These are phyloP conservation scores for Citrus sp. DNA, from an alignment of 345 rosid species.

Conservation along the genomic window DNA sequence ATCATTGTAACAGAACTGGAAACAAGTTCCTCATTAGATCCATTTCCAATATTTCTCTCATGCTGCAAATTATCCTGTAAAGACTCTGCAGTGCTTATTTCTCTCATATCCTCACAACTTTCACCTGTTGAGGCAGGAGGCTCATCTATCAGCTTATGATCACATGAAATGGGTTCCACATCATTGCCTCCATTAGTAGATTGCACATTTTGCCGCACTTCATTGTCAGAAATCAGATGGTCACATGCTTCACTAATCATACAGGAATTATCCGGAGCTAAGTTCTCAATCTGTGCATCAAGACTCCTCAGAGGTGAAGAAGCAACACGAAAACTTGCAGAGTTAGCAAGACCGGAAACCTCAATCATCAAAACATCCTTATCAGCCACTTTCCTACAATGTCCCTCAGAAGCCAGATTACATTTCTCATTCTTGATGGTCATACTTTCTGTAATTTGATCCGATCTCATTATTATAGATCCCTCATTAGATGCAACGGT, in stretches of 20 bases:
- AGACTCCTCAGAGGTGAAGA: conserved; percentile 1
- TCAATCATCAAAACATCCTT: conserved; percentile 5
- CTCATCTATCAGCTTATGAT: conserved; percentile 6
- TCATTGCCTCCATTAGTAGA: conserved; percentile 12
- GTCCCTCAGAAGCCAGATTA: conserved; percentile 22
- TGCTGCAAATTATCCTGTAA: conserved; percentile 21
- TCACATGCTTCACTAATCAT: conserved; percentile 22
- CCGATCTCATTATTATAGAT: conserved; percentile 5
- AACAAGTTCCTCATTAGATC: neutral
- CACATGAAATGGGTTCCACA: conserved; percentile 2
- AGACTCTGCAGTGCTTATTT: conserved; percentile 22
- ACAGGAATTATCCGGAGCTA: conserved; percentile 17
- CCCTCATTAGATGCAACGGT: conserved; percentile 5
- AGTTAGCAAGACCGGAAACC: conserved; percentile 7
- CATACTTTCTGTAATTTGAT: conserved; percentile 5
- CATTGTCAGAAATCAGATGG: conserved; percentile 17
- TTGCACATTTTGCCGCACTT: conserved; percentile 27
- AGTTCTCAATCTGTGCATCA: conserved; percentile 13
- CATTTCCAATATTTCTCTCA: conserved; percentile 2
- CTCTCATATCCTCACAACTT: conserved; percentile 23
- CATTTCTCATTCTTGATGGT: neutral
- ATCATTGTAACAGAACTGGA: conserved; percentile 4
- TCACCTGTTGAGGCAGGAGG: conserved; percentile 12
- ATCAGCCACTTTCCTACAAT: neutral
- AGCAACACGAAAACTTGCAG: conserved; percentile 10